Percentiles rank a stretch among this genome's conserved stretches.
Conservation (phyloP, 768 basidiomycete genomes). For the Podaxis sp. region DNA sequence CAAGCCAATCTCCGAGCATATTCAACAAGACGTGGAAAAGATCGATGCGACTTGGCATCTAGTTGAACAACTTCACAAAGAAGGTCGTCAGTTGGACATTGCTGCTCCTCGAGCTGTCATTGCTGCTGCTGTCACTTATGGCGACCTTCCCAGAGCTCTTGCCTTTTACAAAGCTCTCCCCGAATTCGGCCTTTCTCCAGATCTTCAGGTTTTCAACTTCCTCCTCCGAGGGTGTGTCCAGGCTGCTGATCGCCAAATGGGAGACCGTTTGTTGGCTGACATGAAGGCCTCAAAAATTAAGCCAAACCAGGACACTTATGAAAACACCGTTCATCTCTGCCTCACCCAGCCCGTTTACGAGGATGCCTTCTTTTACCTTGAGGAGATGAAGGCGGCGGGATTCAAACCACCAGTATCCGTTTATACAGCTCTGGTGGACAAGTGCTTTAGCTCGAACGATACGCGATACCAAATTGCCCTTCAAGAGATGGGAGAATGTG, state of each 20-base stretch:
- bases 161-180: conserved; percentile 68
- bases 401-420: conserved; percentile 51
- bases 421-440: conserved; percentile 62
- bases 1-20: conserved; percentile 48
- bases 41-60: conserved; percentile 67
- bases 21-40: conserved; percentile 46
- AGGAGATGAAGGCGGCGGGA: conserved; percentile 76
- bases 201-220: conserved; percentile 65
- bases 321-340: conserved; percentile 66
- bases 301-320: conserved; percentile 63
- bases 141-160: conserved; percentile 75
- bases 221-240: conserved; percentile 66
- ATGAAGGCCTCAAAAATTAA: conserved; percentile 57
- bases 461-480: conserved; percentile 61
- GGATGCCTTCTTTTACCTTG: conserved; percentile 86
- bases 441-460: conserved; percentile 58
- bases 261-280: conserved; percentile 64
- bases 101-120: conserved; percentile 67
- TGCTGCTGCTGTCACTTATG: conserved; percentile 55
- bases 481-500: conserved; percentile 69
- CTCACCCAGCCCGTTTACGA: conserved; percentile 75
- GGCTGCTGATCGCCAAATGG: conserved; percentile 62
- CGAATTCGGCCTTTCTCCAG: conserved; percentile 56
- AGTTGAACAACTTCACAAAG: conserved; percentile 58
- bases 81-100: conserved; percentile 53